Evolutionary conservation across 768 basidiomycete genomes (phyloP).

Genomic region (Leccinum longicurvipes): DNA sequence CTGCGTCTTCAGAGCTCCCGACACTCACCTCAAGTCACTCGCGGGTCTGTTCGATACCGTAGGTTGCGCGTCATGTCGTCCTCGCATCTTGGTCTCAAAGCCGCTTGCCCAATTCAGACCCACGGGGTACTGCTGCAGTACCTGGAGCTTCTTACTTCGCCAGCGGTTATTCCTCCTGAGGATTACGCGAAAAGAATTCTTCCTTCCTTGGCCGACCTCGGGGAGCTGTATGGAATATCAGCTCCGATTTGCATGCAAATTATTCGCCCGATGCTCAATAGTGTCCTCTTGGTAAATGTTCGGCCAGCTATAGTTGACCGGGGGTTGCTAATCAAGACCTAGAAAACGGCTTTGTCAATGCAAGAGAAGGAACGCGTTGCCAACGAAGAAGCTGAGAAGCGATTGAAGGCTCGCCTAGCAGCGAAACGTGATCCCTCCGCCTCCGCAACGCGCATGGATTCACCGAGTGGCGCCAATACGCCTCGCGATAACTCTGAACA

Average conservation of each 20-base stretch:
- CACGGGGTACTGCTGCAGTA: conserved; percentile 93
- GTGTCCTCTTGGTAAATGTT: conserved; percentile 52
- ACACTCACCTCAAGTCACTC: conserved; percentile 81
- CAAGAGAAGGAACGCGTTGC: conserved; percentile 68
- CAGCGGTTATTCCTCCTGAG: conserved; percentile 59
- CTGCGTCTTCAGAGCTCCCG: conserved; percentile 70
- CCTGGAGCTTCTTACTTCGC: conserved; percentile 78
- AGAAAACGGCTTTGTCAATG: conserved; percentile 61
- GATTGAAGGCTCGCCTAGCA: conserved; percentile 69
- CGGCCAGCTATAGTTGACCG: background rate
- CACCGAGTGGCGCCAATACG: conserved; percentile 44
- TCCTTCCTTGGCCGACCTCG: conserved; percentile 72
- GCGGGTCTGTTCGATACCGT: conserved; percentile 88
- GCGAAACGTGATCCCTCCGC: conserved; percentile 71
- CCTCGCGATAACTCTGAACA: conserved; percentile 25
- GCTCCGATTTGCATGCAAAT: conserved; percentile 93
- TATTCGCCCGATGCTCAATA: conserved; percentile 75
- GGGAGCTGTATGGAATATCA: conserved; percentile 73
- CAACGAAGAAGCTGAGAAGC: conserved; percentile 75
- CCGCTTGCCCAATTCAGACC: conserved; percentile 48
- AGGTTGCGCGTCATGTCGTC: conserved; percentile 33
- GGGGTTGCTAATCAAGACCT: conserved; percentile 6
- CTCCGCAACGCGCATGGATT: conserved; percentile 57
- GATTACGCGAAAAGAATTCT: conserved; percentile 74
- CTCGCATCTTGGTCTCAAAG: conserved; percentile 19